phyloP scores from a whole-genome alignment of 1,139 yeast species.

The Candida pseudocylindracea region DNA sequence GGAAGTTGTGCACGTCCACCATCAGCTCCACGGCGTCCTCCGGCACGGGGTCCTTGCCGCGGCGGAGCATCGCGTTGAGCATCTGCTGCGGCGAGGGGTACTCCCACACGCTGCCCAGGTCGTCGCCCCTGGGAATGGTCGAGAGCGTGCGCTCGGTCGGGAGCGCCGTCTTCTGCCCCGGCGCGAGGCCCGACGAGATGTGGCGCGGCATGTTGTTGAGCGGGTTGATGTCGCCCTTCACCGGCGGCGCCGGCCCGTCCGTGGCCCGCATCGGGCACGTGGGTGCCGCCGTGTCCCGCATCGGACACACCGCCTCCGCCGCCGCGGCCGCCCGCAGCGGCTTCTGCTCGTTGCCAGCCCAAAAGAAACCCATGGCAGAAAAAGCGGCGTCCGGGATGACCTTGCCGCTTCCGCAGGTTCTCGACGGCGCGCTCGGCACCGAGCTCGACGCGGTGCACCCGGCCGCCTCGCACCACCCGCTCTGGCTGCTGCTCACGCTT shows the following conservation, averaged over 20 bases:
- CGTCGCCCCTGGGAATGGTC: conserved; percentile 67
- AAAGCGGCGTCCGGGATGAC: no score
- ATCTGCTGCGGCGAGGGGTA: conserved; percentile 98
- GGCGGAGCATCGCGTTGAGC: conserved; percentile 92
- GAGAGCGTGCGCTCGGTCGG: conserved; percentile 75
- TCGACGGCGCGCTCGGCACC: neutral
- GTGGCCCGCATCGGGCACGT: conserved; percentile 10
- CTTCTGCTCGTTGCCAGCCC: no score
- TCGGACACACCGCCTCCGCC: conserved; percentile 6
- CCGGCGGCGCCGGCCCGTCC: no score
- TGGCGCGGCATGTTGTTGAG: conserved; percentile 75
- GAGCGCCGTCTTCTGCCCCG: conserved; percentile 59
- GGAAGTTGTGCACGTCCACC: conserved; percentile 93
- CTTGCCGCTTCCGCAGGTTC: neutral
- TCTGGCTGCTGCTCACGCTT: conserved; percentile 44
- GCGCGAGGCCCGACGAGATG: conserved; percentile 42
- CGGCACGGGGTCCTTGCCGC: conserved; percentile 74
- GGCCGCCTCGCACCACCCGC: conserved; percentile 5
- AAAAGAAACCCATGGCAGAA: no score
- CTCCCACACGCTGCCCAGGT: conserved; percentile 63
- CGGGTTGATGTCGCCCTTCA: conserved; percentile 24
- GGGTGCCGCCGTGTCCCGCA: conserved; percentile 1
- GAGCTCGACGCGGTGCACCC: neutral
- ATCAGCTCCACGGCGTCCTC: conserved; percentile 92
- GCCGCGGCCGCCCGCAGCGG: no score